Evolutionary conservation across 1,284 basidiomycete genomes (phyloP).

Genomic region (Fomitiporia mediterranea): DNA sequence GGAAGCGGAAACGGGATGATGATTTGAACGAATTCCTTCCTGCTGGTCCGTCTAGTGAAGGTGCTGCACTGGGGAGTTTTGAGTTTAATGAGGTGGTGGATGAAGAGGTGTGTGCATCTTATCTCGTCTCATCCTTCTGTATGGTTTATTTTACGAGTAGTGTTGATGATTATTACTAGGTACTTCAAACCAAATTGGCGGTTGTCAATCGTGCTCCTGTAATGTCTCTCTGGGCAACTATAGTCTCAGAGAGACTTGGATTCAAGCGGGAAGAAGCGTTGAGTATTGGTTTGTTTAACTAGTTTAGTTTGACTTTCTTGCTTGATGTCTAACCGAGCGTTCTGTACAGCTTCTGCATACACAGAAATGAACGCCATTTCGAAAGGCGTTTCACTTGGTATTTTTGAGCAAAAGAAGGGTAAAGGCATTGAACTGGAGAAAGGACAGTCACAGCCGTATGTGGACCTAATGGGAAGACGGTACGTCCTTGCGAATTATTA

Average conservation of each 20-base stretch:
- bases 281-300: conserved; percentile 61
- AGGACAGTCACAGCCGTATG: conserved; percentile 82
- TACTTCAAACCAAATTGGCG: conserved; percentile 53
- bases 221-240: conserved; percentile 89
- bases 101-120: conserved; percentile 53
- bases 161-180: no score
- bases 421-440: conserved; percentile 48
- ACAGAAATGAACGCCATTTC: conserved; percentile 87
- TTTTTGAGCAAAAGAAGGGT: conserved; percentile 53
- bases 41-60: conserved; percentile 44
- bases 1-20: conserved; percentile 49
- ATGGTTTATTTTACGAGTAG: no score
- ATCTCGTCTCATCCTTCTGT: no score
- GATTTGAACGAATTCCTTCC: conserved; percentile 61
- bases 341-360: conserved; percentile 72
- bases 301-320: not conserved
- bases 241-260: conserved; percentile 81
- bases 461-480: conserved; percentile 86
- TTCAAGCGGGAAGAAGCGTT: conserved; percentile 87
- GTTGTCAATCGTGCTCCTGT: conserved; percentile 90
- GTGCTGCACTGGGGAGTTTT: conserved; percentile 45
- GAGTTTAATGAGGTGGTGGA: conserved; percentile 71
- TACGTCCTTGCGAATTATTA: conserved; percentile 37
- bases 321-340: conserved; percentile 7
- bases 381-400: conserved; percentile 79